Percentiles rank a stretch among this genome's conserved stretches.
Conservation (phyloP, 2,329 filamentous ascomycete species). For the Cytospora schulzeri region DNA sequence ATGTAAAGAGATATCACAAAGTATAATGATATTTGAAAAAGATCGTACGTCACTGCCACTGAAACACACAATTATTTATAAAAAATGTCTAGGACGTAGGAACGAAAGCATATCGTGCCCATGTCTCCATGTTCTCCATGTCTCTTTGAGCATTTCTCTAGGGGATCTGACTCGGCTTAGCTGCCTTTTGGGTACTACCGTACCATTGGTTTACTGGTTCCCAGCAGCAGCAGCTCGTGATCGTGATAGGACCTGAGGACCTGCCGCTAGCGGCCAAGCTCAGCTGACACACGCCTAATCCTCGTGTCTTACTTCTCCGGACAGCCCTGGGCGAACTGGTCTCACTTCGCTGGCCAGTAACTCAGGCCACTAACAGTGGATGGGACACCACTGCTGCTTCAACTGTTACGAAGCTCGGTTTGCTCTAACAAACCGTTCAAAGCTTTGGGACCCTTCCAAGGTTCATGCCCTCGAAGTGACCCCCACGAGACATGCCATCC, state of each 20-base stretch:
- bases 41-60: slow-evolving; percentile 16
- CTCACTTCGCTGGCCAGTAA: neutral
- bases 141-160: neutral
- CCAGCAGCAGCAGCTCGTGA: slow-evolving; percentile 16
- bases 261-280: slow-evolving; percentile 15
- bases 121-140: neutral
- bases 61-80: slow-evolving; percentile 9
- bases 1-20: slow-evolving; percentile 6
- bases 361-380: neutral
- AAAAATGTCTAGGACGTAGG: neutral
- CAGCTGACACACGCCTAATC: slow-evolving; percentile 16
- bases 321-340: neutral
- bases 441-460: no score
- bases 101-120: neutral
- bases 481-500: neutral
- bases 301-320: slow-evolving; percentile 10
- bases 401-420: neutral
- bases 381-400: neutral
- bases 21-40: slow-evolving; percentile 1
- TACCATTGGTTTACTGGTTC: no score
- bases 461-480: neutral
- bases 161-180: slow-evolving; percentile 21
- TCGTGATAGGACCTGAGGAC: slow-evolving; percentile 25
- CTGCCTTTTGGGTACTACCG: no score
- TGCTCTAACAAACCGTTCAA: no score